phyloP scores from a whole-genome alignment of 2,329 filamentous ascomycete species.

The Fusarium sp. region DNA sequence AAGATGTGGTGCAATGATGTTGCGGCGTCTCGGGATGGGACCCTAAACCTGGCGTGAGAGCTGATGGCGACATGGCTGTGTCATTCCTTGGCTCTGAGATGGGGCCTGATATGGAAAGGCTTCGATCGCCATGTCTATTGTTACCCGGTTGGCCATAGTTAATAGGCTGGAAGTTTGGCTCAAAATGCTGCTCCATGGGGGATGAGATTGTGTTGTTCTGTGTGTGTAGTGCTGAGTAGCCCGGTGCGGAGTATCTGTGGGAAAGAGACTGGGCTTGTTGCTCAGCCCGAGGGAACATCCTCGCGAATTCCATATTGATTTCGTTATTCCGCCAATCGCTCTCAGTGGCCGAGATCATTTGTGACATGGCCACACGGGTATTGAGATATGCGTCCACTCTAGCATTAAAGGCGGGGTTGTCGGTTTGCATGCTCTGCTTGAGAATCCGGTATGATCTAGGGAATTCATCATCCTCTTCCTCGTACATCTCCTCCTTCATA shows the following conservation, averaged over 20 bases:
- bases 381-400: conserved; percentile 62
- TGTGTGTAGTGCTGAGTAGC: conserved; percentile 17
- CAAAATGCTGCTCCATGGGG: conserved; percentile 27
- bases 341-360: conserved; percentile 49
- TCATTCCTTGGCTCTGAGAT: conserved; percentile 28
- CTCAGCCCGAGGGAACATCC: conserved; percentile 55
- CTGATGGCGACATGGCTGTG: conserved; percentile 36
- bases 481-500: conserved; percentile 93
- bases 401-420: conserved; percentile 68
- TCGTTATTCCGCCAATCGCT: conserved; percentile 55
- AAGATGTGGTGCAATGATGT: conserved; percentile 32
- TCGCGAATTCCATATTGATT: conserved; percentile 57
- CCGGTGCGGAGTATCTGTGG: conserved; percentile 36
- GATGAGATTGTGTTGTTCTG: conserved; percentile 20
- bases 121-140: conserved; percentile 22
- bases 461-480: conserved; percentile 88
- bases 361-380: conserved; percentile 55
- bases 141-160: conserved; percentile 30
- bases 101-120: conserved; percentile 29
- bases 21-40: conserved; percentile 37
- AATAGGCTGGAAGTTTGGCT: conserved; percentile 37
- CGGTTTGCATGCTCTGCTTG: conserved; percentile 68
- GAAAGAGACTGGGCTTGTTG: conserved; percentile 40
- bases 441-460: conserved; percentile 72
- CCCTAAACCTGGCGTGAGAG: conserved; percentile 42